A percentile compares a stretch with the other conserved stretches of the same genome.
Evolutionary conservation across 305 asterid species (phyloP).

Genomic region (Salvia sclarea): DNA sequence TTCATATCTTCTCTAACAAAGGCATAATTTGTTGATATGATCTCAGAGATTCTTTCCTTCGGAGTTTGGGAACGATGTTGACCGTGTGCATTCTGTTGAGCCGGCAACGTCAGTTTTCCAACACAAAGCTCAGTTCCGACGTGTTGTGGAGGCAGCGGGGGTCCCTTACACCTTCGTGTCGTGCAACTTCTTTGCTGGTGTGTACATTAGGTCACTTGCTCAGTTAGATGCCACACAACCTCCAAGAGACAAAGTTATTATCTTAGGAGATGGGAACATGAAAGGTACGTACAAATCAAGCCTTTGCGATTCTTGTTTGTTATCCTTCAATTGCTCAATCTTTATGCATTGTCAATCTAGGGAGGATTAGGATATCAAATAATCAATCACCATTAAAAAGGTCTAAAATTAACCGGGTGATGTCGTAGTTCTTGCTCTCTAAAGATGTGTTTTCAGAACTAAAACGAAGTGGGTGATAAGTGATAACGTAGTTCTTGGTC

Average conservation of each 20-base stretch:
- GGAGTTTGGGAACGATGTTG: conserved; percentile 61
- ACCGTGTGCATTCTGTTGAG: conserved; percentile 54
- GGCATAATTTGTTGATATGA: conserved; percentile 22
- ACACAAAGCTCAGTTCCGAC: conserved; percentile 50
- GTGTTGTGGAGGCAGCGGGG: conserved; percentile 53
- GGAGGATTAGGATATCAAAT: not conserved
- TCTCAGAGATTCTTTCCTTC: conserved; percentile 61
- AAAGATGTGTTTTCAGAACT: no score
- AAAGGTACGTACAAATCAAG: conserved; percentile 40
- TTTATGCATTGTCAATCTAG: not conserved
- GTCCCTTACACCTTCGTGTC: conserved; percentile 53
- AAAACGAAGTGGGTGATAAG: no score
- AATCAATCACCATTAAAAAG: not conserved
- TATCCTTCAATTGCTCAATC: no score
- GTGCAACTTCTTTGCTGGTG: conserved; percentile 49
- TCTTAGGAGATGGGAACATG: conserved; percentile 52
- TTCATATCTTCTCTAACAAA: no score
- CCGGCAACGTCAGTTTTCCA: conserved; percentile 47
- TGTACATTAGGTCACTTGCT: conserved; percentile 41
- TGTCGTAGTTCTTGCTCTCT: not conserved
- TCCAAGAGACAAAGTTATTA: conserved; percentile 51
- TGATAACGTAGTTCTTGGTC: not conserved
- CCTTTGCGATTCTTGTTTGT: not conserved
- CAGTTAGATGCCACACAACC: conserved; percentile 43
- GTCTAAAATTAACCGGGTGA: not conserved